Conservation (phyloP, 2,329 filamentous ascomycete genomes). For the Calonectria pauciramosa region DNA sequence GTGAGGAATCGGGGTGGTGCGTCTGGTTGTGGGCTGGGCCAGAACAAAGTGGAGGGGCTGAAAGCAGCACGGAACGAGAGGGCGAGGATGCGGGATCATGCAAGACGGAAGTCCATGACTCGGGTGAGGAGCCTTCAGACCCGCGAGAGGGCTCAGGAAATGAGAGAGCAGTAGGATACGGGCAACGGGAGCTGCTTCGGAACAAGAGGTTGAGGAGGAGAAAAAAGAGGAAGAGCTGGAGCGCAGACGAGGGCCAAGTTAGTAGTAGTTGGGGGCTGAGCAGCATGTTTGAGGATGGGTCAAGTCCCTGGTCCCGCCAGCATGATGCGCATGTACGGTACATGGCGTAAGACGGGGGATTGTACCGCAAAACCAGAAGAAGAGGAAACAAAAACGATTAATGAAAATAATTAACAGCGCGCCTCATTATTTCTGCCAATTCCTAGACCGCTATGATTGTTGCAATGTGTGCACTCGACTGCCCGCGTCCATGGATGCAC, state of each 20-base stretch:
- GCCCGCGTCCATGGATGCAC: not conserved
- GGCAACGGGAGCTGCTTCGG: not conserved
- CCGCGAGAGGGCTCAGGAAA: too few species aligned
- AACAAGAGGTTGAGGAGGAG: not conserved
- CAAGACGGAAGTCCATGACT: not conserved
- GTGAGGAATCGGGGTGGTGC: not conserved
- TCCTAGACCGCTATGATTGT: not conserved
- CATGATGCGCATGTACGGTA: not conserved
- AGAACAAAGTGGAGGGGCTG: not conserved
- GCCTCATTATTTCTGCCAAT: not conserved
- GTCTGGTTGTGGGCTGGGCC: not conserved
- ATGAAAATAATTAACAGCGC: too few species aligned
- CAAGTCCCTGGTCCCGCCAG: not conserved
- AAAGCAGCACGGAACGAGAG: not conserved
- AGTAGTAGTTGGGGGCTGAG: not conserved
- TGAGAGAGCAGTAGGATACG: not conserved
- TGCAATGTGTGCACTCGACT: not conserved
- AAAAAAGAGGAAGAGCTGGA: not conserved
- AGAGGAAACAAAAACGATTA: too few species aligned
- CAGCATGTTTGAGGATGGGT: slow-evolving; percentile 1
- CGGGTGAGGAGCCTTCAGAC: not conserved
- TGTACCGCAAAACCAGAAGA: not conserved
- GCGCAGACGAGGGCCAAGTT: not conserved
- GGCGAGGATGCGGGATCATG: not conserved
- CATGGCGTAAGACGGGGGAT: not conserved